Base-by-base conservation (phyloP, 176 grass and related monocot genomes). In the Carex scoparia region DNA sequence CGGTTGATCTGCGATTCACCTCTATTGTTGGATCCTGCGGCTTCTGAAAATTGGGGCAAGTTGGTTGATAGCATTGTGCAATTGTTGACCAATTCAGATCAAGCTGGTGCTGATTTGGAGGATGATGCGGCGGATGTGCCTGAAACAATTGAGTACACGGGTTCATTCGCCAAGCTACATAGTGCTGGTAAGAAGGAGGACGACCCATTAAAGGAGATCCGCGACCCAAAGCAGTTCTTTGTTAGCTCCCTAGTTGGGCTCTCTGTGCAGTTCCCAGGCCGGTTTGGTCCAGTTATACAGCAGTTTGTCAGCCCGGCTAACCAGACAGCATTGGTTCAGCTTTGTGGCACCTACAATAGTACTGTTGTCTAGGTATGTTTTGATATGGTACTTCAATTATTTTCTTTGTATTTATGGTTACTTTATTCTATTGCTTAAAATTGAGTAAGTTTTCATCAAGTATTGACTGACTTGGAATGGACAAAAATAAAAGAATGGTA, bases 101-200 rank as follows among this genome's bases (percentile, higher is more conserved):
- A 95, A 88, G 86, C 73, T 86, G 84, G 81, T 60, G 91, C 42
- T 63, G 88, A 94, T 23, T 89, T 90, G 51, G 89, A 93, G 83
- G 91, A 94, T 87, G 92, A 94, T 46, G 83, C 31, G 37, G 65
- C 31, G 57, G 93, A 91, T 87, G 75, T 80, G 11, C 80, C 63
- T 69, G 95, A 95, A 69, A 89, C 93, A 27, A 76, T 86, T 19
- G 90, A 91, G 79, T 98, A 98, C 86, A 91, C 93, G n/a, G 88
- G 92, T 54, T 90, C 95, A 54, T 98, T 98, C 88, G 89, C 92
- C 4, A 93, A 93, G 19, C 91, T 98, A 85, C 95, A 98, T 37
- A 93, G 93, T 89, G 89, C 89, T 19, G 93, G 95, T 65, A 98
- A 87, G 84, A 93, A 92, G 80, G 95, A 98, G 76, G 91, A 94